Evolutionary conservation across 169 alveolate genomes (phyloP), one percentile per base, ranked within the genome.

Genomic region (Plasmodium adleri): DNA sequence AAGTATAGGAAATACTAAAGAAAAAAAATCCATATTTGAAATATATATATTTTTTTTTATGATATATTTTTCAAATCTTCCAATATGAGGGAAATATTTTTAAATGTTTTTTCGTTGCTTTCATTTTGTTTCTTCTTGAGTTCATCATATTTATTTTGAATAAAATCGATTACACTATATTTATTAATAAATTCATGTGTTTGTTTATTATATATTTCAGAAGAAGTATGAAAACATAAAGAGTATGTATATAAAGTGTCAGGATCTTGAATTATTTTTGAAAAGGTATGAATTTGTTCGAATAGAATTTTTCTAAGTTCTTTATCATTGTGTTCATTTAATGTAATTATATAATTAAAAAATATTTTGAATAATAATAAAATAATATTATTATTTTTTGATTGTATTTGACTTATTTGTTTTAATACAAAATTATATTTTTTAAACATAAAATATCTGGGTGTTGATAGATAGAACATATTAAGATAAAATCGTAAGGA

Each of bases 391-490:
- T 49, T 24, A 76, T 64, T 76, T 28, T 66, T 28, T 26, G 89
- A 76, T 50, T 76, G 63, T n/a, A 76, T 28, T 39, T 64, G 68
- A 17, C 62, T 17, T 17, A 76, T 26, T 56, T 76, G 89, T 49
- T 76, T 76, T 10, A 68, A 17, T 5, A 76, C 28, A 28, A 76
- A 76, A 43, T 76, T 64, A 43, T 32, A 64, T 45, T 76, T 76
- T 64, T 76, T 76, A 56, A 45, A 76, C 75, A 76, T 76, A 50
- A 63, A 76, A 64, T 64, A 76, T 76, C 89, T 76, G 5, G 89
- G 89, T 6, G 89, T 76, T 50, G 89, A 76, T 17, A 76, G 52
- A 64, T 45, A 49, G 63, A 76, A 76, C 89, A 76, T 76, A 66
- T 76, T 76, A 8, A 76, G 45, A 50, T 76, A 76, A 50, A 76